Conservation (phyloP, 2,329 filamentous ascomycete genomes). For the Sphaerulina vaccinii region DNA sequence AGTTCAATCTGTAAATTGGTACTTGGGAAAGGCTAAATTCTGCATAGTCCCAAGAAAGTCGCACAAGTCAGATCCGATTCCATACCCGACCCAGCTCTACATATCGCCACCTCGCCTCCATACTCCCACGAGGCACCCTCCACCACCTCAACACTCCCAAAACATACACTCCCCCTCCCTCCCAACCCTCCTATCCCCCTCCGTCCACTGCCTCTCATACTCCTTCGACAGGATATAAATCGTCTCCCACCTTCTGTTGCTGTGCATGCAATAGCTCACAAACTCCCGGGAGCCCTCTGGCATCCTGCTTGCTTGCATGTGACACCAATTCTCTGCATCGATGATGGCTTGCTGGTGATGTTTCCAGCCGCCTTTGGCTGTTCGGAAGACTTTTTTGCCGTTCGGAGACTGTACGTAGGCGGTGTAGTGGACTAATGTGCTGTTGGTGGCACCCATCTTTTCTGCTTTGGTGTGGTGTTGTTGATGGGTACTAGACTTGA, state of each 20-base stretch:
- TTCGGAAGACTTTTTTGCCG: neutral
- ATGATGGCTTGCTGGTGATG: neutral
- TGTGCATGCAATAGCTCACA: neutral
- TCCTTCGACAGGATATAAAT: neutral
- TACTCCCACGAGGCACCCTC: neutral
- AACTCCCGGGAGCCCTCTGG: neutral
- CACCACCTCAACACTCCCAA: neutral
- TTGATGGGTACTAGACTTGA: too few relatives aligned
- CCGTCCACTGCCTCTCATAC: neutral
- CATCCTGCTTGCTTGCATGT: neutral
- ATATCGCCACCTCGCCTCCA: neutral
- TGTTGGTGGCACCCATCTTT: neutral
- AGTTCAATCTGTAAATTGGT: neutral
- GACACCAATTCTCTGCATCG: neutral
- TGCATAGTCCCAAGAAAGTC: neutral
- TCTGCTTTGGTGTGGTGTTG: too few relatives aligned
- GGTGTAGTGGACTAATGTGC: neutral
- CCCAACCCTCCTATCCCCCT: neutral
- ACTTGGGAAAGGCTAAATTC: neutral
- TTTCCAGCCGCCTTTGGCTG: neutral
- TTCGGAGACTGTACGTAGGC: neutral
- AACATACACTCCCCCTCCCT: neutral
- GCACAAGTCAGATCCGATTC: neutral
- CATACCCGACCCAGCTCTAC: too few relatives aligned
- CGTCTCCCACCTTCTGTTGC: neutral